Conservation (phyloP, 805 yeast species). For the Candida mattraensis region DNA sequence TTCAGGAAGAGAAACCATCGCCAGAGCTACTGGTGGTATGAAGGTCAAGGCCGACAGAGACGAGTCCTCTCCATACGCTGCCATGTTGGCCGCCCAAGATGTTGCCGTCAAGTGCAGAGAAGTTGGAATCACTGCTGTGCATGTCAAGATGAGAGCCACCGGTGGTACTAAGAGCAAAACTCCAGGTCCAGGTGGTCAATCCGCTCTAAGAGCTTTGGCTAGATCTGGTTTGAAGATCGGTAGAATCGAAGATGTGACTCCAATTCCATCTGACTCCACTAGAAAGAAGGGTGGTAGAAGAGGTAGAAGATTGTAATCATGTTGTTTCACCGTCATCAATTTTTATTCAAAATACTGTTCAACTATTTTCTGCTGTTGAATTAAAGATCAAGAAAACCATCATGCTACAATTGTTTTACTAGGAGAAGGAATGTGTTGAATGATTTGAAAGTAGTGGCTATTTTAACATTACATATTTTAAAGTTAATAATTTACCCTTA, state of each 20-base stretch:
- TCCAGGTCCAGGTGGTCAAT: slow-evolving; percentile 99
- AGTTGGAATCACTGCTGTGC: slow-evolving; percentile 99
- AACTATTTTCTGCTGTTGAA: slow-evolving; percentile 4
- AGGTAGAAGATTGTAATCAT: slow-evolving; percentile 90
- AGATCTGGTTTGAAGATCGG: slow-evolving; percentile 99
- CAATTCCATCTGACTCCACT: slow-evolving; percentile 99
- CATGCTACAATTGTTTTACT: slow-evolving; percentile 5
- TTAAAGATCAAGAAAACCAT: slow-evolving; percentile 4
- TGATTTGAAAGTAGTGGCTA: slow-evolving; percentile 12
- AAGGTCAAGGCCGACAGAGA: slow-evolving; percentile 99
- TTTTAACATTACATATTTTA: slow-evolving; percentile 11
- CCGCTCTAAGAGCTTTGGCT: slow-evolving; percentile 98
- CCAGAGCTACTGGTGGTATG: slow-evolving; percentile 99
- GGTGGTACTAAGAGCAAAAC: slow-evolving; percentile 99
- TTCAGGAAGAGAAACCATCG: slow-evolving; percentile 99
- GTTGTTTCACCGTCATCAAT: slow-evolving; percentile 9
- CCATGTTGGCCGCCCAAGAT: slow-evolving; percentile 99
- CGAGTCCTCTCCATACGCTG: slow-evolving; percentile 99
- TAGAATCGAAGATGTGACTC: slow-evolving; percentile 99
- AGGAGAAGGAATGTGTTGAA: slow-evolving; percentile 7
- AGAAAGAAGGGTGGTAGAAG: slow-evolving; percentile 99
- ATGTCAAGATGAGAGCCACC: slow-evolving; percentile 99
- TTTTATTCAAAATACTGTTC: slow-evolving; percentile 10
- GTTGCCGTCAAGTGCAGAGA: slow-evolving; percentile 99
- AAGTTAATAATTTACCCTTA: slow-evolving; percentile 14